Conservation (phyloP, 305 asterid genomes). For the Fraxinus paxiana region DNA sequence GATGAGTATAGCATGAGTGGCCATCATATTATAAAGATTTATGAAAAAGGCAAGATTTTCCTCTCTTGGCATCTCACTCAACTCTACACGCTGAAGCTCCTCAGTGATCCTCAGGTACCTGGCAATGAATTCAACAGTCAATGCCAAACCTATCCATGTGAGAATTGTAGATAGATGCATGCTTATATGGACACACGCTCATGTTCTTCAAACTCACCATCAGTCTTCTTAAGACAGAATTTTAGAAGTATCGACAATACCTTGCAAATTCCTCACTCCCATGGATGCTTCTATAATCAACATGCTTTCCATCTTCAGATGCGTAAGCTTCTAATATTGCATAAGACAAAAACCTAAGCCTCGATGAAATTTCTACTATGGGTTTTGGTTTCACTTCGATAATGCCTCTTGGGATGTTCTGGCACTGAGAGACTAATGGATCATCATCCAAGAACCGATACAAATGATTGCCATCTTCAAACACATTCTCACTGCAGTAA, state of each 20-base stretch:
- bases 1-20: conserved; percentile 68
- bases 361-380: conserved; percentile 65
- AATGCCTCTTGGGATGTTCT: conserved; percentile 83
- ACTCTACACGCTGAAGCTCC: conserved; percentile 86
- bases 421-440: conserved; percentile 71
- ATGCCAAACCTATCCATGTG: background rate
- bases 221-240: background rate
- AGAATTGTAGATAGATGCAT: background rate
- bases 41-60: conserved; percentile 80
- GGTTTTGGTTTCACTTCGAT: conserved; percentile 73
- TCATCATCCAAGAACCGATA: conserved; percentile 84
- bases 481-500: conserved; percentile 55
- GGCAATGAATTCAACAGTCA: conserved; percentile 20
- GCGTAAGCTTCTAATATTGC: conserved; percentile 81
- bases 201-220: background rate
- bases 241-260: conserved; percentile 25
- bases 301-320: conserved; percentile 69
- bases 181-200: background rate
- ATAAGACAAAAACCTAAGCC: conserved; percentile 55
- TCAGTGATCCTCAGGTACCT: conserved; percentile 80
- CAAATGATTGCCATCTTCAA: conserved; percentile 73
- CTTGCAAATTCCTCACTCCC: conserved; percentile 95
- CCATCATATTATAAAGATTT: conserved; percentile 83
- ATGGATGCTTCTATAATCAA: conserved; percentile 78
- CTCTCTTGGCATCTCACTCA: conserved; percentile 63